A percentile compares a stretch with the other conserved stretches of the same genome.
Evolutionary conservation across 140 eudicot genomes (phyloP).

Genomic region (Stevia rebaudiana): DNA sequence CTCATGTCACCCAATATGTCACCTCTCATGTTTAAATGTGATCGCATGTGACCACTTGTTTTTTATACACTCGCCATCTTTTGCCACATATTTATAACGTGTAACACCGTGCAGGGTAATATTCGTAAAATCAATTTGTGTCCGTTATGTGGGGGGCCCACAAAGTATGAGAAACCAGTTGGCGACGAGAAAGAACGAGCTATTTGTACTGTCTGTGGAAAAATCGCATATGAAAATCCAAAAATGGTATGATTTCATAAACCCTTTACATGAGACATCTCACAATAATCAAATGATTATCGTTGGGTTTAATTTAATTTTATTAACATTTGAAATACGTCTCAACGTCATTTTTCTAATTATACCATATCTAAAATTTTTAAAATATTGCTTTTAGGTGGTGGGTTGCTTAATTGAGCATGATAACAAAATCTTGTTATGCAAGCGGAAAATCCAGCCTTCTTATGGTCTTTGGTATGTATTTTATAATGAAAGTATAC

Average conservation of each 20-base stretch:
- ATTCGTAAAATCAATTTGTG: slow-evolving; percentile 73
- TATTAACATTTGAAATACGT: neutral
- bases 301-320: no score
- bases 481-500: neutral
- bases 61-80: neutral
- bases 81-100: slow-evolving; percentile 4
- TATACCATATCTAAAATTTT: neutral
- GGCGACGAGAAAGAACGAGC: slow-evolving; percentile 91
- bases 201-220: slow-evolving; percentile 80
- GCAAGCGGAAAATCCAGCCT: slow-evolving; percentile 90
- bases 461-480: slow-evolving; percentile 89
- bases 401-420: slow-evolving; percentile 94
- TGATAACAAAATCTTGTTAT: slow-evolving; percentile 76
- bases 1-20: neutral
- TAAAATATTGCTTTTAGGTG: slow-evolving; percentile 49
- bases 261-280: neutral
- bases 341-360: neutral
- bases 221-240: slow-evolving; percentile 68
- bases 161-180: slow-evolving; percentile 70
- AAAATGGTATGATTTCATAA: slow-evolving; percentile 23
- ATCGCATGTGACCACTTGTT: neutral
- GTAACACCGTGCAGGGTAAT: slow-evolving; percentile 45
- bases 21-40: neutral
- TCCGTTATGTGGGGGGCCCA: slow-evolving; percentile 77
- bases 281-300: no score